Conservation (phyloP, 1,139 yeast genomes). For the Lodderomyces metapsilosis region DNA sequence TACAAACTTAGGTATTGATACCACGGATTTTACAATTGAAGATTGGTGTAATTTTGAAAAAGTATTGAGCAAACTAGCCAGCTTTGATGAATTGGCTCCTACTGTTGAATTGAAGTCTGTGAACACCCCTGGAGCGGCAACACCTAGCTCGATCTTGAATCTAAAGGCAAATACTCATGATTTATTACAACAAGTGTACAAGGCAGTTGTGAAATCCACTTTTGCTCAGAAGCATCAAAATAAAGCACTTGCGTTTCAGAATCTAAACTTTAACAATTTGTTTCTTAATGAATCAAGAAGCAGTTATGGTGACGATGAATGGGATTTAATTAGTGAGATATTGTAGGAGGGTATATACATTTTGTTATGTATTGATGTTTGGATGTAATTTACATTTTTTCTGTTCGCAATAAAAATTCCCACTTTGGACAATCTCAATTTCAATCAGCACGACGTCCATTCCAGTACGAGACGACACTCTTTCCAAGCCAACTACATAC, state of each 20-base stretch:
- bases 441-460: background rate
- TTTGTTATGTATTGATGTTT: background rate
- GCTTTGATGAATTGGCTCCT: constrained; percentile 1
- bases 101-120: background rate
- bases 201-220: constrained; percentile 19
- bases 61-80: constrained; percentile 2
- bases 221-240: constrained; percentile 9
- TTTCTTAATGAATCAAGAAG: constrained; percentile 25
- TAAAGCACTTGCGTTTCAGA: constrained; percentile 19
- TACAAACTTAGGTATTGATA: constrained; percentile 8
- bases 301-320: constrained; percentile 27
- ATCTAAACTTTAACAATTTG: constrained; percentile 23
- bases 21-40: constrained; percentile 6
- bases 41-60: constrained; percentile 15
- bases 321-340: constrained; percentile 45
- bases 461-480: no score
- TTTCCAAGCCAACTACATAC: no score
- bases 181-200: constrained; percentile 29
- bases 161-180: constrained; percentile 10
- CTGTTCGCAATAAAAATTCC: background rate
- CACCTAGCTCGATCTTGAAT: background rate
- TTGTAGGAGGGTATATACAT: constrained; percentile 3
- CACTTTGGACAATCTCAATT: background rate
- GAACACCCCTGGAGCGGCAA: background rate
- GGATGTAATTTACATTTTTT: background rate